Evolutionary conservation across 2,329 filamentous ascomycete species (phyloP), one percentile per base, ranked within the genome.

Genomic region (Epicoccum nigrum): DNA sequence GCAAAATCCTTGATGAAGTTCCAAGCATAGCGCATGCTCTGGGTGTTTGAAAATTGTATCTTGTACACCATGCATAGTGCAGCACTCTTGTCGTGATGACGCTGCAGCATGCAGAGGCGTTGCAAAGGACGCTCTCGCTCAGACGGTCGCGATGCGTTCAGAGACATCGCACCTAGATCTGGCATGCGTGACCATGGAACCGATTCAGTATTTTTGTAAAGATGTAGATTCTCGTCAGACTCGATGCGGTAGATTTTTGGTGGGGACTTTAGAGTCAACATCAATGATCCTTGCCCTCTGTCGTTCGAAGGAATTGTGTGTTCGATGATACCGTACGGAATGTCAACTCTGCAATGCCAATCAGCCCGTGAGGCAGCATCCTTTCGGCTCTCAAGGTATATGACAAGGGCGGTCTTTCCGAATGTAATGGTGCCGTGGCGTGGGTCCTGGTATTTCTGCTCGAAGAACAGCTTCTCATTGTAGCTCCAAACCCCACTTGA

Each of bases 31-130:
- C 61, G 77, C 62, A 42, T 45, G 11, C 31, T 44, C 46, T 45
- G 31, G 15, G 33, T 35, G 34, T 56, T 54, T 11, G 35, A 38
- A 32, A 75, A 70, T 1, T 42, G 48, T 3, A 72, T 41, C 16
- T 76, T 76, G 58, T 85, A 85, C 0, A 83, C 78, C 38, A 82
- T 77, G 52, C 79, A 83, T 32, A 70, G 74, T 2, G 76, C 75
- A 2, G 74, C 73, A 31, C 77, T 73, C n/a, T 61, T 64, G 9
- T 63, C 62, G 46, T 80, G 74, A 0, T 58, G 42, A 2, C 54
- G 55, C 45, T 74, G 70, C 37, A 81, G 60, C 21, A 58, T 64
- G 5, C 72, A 67, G 7, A 77, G 60, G 23, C 75, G 64, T 48
- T 53, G 47, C 35, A 70, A 51, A 56, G 57, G 45, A 25, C 28